Percentiles rank a stretch among this genome's conserved stretches.
Evolutionary conservation across 2,329 filamentous ascomycete species (phyloP).

Genomic region (Xylaria hypoxylon): DNA sequence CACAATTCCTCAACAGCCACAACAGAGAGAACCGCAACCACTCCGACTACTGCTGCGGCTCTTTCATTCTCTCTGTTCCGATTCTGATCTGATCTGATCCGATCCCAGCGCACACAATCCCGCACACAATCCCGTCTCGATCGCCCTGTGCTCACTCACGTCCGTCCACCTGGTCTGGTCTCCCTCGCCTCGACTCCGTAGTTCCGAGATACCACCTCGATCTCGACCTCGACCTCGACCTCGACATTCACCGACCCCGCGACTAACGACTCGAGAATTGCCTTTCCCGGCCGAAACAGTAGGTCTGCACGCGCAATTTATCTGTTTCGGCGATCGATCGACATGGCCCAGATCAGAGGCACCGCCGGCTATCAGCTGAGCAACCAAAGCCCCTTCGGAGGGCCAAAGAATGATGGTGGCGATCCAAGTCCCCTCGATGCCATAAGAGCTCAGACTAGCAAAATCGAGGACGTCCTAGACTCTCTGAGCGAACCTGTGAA

Average conservation of each 20-base stretch:
- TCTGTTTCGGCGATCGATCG: conserved; percentile 26
- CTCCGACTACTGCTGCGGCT: not conserved
- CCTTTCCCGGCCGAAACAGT: conserved; percentile 39
- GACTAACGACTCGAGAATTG: conserved; percentile 6
- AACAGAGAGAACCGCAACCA: not conserved
- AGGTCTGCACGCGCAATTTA: conserved; percentile 41
- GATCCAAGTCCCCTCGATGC: conserved; percentile 85
- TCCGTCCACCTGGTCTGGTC: not conserved
- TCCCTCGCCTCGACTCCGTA: conserved; percentile 10
- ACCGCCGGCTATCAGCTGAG: conserved; percentile 86
- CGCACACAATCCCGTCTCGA: conserved; percentile 19
- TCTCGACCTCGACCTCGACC: conserved; percentile 1
- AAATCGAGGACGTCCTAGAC: conserved; percentile 95
- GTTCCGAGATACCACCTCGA: conserved; percentile 22
- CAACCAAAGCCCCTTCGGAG: conserved; percentile 77
- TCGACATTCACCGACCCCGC: conserved; percentile 4
- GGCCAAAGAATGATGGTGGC: conserved; percentile 69
- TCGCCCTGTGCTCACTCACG: conserved; percentile 13
- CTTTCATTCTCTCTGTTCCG: not conserved
- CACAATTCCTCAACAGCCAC: not conserved
- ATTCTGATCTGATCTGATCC: not conserved
- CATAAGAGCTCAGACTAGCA: conserved; percentile 94
- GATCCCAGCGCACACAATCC: conserved; percentile 26
- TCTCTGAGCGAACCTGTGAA: conserved; percentile 89
- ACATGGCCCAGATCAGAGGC: conserved; percentile 66